phyloP scores from a whole-genome alignment of 1,284 basidiomycete species.

The Boletellus deceptivus region DNA sequence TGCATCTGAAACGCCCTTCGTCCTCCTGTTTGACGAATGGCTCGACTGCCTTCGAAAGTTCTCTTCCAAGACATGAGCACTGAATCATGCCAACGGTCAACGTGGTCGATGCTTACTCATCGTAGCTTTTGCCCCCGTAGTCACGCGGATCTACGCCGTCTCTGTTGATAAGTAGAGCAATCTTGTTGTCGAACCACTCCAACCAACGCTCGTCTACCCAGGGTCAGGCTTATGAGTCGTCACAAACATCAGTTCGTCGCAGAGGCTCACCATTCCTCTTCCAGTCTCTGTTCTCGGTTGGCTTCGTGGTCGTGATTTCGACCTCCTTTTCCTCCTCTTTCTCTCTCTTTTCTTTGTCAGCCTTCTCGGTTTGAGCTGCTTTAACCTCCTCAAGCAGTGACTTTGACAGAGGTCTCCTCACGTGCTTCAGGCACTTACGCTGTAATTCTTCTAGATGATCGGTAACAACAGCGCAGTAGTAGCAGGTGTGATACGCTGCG shows the following conservation, averaged over 20 bases:
- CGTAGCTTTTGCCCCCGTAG: conserved; percentile 85
- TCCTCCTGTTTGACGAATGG: conserved; percentile 90
- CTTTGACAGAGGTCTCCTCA: conserved; percentile 70
- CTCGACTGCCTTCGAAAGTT: conserved; percentile 74
- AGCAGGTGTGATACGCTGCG: conserved; percentile 86
- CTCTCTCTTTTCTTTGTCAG: conserved; percentile 38
- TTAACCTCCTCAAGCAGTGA: conserved; percentile 55
- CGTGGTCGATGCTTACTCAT: conserved; percentile 64
- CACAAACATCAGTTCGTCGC: conserved; percentile 5
- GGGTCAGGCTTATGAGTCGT: conserved; percentile 15
- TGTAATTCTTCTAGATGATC: conserved; percentile 93
- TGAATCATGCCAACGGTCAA: conserved; percentile 7
- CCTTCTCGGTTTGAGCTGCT: conserved; percentile 44
- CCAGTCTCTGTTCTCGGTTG: conserved; percentile 54
- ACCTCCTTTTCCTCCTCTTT: conserved; percentile 36
- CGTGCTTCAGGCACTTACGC: conserved; percentile 89
- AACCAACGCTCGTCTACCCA: conserved; percentile 81
- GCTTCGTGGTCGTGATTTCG: conserved; percentile 19
- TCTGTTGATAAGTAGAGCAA: conserved; percentile 73
- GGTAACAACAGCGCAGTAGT: conserved; percentile 90
- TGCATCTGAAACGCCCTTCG: conserved; percentile 92
- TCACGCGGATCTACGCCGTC: conserved; percentile 79
- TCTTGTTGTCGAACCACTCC: conserved; percentile 82
- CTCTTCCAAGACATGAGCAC: conserved; percentile 46
- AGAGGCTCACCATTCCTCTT: conserved; percentile 60